A percentile compares a stretch with the other conserved stretches of the same genome.
These are phyloP conservation scores for Chrysanthemum seticuspe DNA, from an alignment of 129 eudicot genomes.

Conservation along the genomic window DNA sequence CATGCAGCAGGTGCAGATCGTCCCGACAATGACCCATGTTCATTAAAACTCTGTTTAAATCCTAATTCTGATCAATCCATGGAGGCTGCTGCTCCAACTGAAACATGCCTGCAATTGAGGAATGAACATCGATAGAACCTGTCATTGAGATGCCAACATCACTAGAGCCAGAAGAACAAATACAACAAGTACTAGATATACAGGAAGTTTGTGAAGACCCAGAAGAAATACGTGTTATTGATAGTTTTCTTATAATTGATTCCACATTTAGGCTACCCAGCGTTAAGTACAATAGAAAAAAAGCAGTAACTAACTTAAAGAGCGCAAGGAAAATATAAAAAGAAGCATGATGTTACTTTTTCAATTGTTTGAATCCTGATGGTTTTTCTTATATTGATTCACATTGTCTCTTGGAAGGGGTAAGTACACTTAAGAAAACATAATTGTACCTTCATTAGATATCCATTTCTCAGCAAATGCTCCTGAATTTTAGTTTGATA, in stretches of 20 bases:
- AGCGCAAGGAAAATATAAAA: no score
- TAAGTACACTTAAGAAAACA: constrained; percentile 35
- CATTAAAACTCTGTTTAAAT: no score
- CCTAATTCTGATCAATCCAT: no score
- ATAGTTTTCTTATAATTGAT: background rate
- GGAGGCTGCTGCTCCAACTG: no score
- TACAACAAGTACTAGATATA: constrained; percentile 54
- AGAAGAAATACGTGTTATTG: constrained; percentile 51
- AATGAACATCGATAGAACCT: constrained; percentile 52
- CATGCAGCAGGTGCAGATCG: no score
- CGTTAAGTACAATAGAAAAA: background rate
- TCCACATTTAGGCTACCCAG: background rate
- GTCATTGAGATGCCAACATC: constrained; percentile 69
- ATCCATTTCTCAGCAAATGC: constrained; percentile 9
- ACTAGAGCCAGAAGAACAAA: constrained; percentile 71
- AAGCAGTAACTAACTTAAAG: background rate
- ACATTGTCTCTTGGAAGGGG: constrained; percentile 84
- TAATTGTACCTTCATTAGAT: constrained; percentile 1
- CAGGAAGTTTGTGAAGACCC: constrained; percentile 80
- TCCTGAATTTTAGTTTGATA: constrained; percentile 55
- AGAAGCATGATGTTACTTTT: background rate
- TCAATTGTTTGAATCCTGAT: constrained; percentile 8
- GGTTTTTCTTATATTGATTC: constrained; percentile 42
- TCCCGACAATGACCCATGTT: no score
- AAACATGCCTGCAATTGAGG: no score